These are phyloP conservation scores for Flaveria ramosissima DNA, from an alignment of 129 eudicot genomes.

Conservation along the genomic window DNA sequence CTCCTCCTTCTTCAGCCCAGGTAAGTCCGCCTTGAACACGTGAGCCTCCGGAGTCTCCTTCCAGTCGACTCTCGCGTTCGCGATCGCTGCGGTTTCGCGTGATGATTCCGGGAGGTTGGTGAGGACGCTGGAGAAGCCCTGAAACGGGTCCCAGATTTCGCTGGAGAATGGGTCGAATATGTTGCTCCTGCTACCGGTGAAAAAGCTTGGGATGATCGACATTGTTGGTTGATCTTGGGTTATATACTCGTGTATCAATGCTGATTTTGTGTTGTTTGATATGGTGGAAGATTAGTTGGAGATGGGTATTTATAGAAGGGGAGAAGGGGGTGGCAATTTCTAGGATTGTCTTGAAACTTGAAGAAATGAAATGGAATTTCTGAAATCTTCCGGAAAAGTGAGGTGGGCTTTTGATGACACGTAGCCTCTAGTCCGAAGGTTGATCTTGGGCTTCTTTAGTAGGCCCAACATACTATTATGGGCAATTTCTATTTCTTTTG, in stretches of 20 bases:
- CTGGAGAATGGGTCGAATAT: slow-evolving; percentile 57
- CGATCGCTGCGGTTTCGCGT: slow-evolving; percentile 46
- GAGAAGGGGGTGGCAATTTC: slow-evolving; percentile 18
- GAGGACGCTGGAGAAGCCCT: slow-evolving; percentile 36
- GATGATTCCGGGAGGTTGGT: slow-evolving; percentile 26
- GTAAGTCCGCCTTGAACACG: slow-evolving; percentile 63
- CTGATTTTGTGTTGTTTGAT: background rate
- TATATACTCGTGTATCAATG: too few species aligned
- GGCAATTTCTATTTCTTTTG: too few species aligned
- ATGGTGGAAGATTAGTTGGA: background rate
- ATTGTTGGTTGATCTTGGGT: slow-evolving; percentile 15
- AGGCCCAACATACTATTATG: background rate
- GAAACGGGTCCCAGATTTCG: slow-evolving; percentile 60
- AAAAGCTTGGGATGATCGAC: slow-evolving; percentile 60
- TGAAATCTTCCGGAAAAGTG: slow-evolving; percentile 17
- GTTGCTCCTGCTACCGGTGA: slow-evolving; percentile 46
- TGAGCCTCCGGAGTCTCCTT: slow-evolving; percentile 71
- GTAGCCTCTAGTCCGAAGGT: too few species aligned
- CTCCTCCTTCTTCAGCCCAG: slow-evolving; percentile 62
- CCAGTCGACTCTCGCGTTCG: slow-evolving; percentile 57
- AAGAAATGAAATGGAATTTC: background rate
- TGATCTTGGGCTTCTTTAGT: too few species aligned
- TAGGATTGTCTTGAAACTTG: slow-evolving; percentile 21
- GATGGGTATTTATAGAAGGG: slow-evolving; percentile 15
- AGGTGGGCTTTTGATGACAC: background rate